Conservation (phyloP, 139 green algal species). For the Volvox africanus region DNA sequence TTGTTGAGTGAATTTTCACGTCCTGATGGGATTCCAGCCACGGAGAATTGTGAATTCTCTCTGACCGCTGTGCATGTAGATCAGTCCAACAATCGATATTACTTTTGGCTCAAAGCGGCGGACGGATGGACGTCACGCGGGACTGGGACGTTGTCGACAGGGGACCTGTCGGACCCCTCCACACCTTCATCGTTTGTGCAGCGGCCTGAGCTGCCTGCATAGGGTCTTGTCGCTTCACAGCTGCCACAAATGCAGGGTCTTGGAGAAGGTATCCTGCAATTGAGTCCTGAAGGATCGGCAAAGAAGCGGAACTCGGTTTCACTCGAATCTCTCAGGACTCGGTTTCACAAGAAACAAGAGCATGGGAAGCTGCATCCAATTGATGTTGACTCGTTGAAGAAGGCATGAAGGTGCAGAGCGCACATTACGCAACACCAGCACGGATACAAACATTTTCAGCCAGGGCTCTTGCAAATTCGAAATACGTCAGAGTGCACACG, state of each 20-base stretch:
- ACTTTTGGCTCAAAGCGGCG: too few species aligned
- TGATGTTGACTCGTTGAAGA: neutral
- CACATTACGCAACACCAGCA: neutral
- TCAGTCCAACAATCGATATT: too few species aligned
- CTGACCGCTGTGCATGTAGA: too few species aligned
- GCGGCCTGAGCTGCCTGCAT: neutral
- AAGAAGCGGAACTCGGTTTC: neutral
- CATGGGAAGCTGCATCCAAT: too few species aligned
- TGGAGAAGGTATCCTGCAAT: constrained; percentile 14
- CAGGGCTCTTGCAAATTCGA: neutral
- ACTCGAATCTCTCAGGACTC: neutral
- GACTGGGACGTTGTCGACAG: too few species aligned
- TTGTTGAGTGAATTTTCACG: too few species aligned
- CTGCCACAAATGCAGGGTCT: neutral
- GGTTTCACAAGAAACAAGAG: neutral
- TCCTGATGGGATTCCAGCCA: neutral
- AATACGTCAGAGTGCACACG: neutral
- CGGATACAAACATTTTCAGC: neutral
- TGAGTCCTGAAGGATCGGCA: constrained; percentile 12
- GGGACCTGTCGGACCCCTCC: too few species aligned
- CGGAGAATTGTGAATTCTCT: neutral
- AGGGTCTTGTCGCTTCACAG: constrained; percentile 6
- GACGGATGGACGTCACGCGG: too few species aligned
- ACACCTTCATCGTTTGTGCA: constrained; percentile 12
- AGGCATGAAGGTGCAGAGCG: neutral